A percentile compares a stretch with the other conserved stretches of the same genome.
Conservation (phyloP, 208 protist species). For the Leishmania amazonensis region DNA sequence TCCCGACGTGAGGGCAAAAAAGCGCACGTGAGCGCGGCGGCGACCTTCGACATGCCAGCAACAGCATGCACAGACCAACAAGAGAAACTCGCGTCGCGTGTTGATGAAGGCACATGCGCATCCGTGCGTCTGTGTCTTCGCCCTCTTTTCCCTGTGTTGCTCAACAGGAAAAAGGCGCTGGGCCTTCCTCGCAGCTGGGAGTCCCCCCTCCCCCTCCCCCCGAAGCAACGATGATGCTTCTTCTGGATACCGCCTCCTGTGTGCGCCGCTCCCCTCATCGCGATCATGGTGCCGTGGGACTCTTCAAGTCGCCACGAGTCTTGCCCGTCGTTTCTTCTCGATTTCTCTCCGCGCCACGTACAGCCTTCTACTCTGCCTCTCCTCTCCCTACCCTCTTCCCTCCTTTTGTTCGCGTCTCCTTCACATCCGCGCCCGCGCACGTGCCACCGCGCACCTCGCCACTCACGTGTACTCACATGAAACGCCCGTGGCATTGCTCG, state of each 20-base stretch:
- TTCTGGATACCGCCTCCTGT: neutral
- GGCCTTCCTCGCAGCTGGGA: neutral
- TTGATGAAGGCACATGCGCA: no score
- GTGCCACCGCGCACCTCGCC: neutral
- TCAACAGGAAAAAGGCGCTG: neutral
- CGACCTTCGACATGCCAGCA: no score
- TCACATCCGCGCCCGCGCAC: neutral
- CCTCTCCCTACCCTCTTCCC: neutral
- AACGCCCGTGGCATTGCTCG: neutral
- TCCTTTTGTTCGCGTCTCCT: neutral
- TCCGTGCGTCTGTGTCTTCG: neutral
- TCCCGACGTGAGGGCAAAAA: no score
- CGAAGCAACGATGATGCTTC: neutral
- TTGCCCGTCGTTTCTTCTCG: neutral
- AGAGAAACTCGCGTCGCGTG: no score
- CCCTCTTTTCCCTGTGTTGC: neutral
- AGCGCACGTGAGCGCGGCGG: no score
- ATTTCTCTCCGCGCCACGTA: neutral
- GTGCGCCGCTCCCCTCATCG: neutral
- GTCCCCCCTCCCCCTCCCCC: neutral
- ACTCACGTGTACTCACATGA: neutral
- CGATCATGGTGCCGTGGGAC: neutral
- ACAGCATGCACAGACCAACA: no score
- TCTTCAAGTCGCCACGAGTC: neutral
- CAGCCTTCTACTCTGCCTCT: neutral